Evolutionary conservation across 2,329 filamentous ascomycete genomes (phyloP).

Genomic region (Talaromyces funiculosus): DNA sequence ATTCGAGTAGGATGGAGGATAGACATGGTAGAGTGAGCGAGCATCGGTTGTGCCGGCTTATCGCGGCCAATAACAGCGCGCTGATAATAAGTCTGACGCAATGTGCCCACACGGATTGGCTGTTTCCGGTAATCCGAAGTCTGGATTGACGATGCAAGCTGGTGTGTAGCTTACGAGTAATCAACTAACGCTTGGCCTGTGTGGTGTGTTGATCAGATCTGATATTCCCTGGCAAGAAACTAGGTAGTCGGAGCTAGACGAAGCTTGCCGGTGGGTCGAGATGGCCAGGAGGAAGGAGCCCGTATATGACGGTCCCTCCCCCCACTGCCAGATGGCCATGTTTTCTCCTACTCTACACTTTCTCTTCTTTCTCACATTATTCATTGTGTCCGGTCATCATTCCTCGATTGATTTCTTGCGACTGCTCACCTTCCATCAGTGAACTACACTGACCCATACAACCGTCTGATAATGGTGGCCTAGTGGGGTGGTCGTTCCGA

Average conservation of each 20-base stretch:
- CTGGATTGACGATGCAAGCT: too few relatives aligned
- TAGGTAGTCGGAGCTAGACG: too few relatives aligned
- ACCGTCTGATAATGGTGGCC: slow-evolving; percentile 2
- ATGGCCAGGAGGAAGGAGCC: background rate
- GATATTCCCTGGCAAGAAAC: too few relatives aligned
- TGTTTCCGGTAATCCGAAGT: slow-evolving; percentile 4
- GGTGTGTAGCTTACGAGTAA: background rate
- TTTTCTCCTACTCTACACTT: background rate
- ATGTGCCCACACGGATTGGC: slow-evolving; percentile 10
- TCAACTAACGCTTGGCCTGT: background rate
- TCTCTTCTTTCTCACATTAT: background rate
- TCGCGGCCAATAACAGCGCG: background rate
- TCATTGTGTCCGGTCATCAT: background rate
- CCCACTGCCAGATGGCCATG: background rate
- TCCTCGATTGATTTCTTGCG: too few relatives aligned
- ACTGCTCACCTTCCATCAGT: too few relatives aligned
- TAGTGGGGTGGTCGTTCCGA: slow-evolving; percentile 3
- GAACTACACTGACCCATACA: background rate
- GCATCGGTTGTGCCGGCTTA: background rate
- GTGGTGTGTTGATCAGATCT: background rate
- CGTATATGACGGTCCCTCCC: background rate
- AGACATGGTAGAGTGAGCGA: background rate
- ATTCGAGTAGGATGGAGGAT: too few relatives aligned
- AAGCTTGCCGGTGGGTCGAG: too few relatives aligned
- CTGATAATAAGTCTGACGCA: slow-evolving; percentile 9